phyloP scores from a whole-genome alignment of 805 yeast genomes.

The Metschnikowia kunwiensis region DNA sequence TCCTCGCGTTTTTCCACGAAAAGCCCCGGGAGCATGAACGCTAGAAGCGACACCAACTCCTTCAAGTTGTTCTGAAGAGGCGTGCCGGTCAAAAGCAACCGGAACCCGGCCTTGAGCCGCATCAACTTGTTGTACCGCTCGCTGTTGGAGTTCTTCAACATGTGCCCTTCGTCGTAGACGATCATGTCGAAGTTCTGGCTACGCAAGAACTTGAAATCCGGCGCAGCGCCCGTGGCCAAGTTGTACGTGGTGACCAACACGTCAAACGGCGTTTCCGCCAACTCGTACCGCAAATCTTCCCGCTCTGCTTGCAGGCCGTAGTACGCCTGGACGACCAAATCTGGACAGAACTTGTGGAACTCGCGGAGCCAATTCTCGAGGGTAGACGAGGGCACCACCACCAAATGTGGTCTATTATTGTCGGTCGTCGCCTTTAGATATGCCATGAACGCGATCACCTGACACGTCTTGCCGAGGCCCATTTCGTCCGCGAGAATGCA shows the following conservation, averaged over 20 bases:
- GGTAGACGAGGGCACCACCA: constrained; percentile 95
- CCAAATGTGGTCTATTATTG: constrained; percentile 74
- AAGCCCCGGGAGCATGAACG: constrained; percentile 82
- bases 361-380: constrained; percentile 97
- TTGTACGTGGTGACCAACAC: constrained; percentile 93
- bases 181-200: constrained; percentile 77
- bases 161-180: constrained; percentile 97
- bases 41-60: constrained; percentile 85
- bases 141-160: constrained; percentile 84
- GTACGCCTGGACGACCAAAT: constrained; percentile 80
- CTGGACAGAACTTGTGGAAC: constrained; percentile 84
- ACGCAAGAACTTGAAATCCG: constrained; percentile 76
- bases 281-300: constrained; percentile 72
- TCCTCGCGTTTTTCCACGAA: constrained; percentile 83
- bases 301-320: constrained; percentile 88
- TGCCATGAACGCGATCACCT: constrained; percentile 89
- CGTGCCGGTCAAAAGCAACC: constrained; percentile 90
- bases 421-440: constrained; percentile 66
- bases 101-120: constrained; percentile 78
- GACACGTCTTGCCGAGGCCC: constrained; percentile 98
- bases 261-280: constrained; percentile 63
- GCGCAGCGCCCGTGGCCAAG: constrained; percentile 81
- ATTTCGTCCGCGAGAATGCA: constrained; percentile 97
- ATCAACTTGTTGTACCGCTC: constrained; percentile 87
- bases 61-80: constrained; percentile 91